Evolutionary conservation across 139 green algal species (phyloP), one percentile per base, ranked within the genome.

Genomic region (Asterochloris erici): DNA sequence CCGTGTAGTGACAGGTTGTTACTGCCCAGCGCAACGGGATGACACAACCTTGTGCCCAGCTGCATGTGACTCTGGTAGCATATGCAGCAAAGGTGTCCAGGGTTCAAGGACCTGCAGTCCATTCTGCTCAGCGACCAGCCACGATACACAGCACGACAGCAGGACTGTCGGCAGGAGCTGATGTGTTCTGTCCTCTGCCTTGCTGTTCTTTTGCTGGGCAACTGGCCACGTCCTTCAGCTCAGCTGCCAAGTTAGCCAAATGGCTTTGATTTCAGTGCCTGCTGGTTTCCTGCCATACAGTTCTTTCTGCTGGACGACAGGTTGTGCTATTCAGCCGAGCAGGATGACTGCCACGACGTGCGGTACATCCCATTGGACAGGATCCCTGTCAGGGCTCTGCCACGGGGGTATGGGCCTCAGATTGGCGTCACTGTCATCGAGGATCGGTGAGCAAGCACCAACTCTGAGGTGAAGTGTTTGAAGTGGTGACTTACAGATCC

Each of bases 311-410:
- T 80, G 24, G 79, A 80, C 21, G 85, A 88, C 63, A 78, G 85
- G 11, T 81, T 88, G 68, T 88, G 85, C 82, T 87, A 88, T 60
- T 77, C 85, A 13, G 27, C 77, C 54, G 77, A 79, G 68, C 82
- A 82, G 0, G 75, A 29, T 27, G 64, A 29, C 4, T 64, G 64
- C 12, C 24, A 82, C 15, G 38, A 68, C 29, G 74, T 81, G 14
- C 82, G 82, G 11, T 88, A 87, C 82, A 62, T 88, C 23, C 82
- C 85, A 12, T 69, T 88, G 62, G 85, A 88, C 74, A 78, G 85
- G 74, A 87, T 88, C 64, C 82, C 85, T 14, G 82, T 88, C 15
- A 79, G 85, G 15, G 77, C 85, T 0, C 54, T 88, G 61, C 85
- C 85, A 10, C 63, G 85, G 12, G 82, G 83, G 16, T 88, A 88